Percentiles rank a stretch among this genome's conserved stretches.
These are phyloP conservation scores for Terfezia claveryi DNA, from an alignment of 495 filamentous ascomycete genomes.

Conservation along the genomic window DNA sequence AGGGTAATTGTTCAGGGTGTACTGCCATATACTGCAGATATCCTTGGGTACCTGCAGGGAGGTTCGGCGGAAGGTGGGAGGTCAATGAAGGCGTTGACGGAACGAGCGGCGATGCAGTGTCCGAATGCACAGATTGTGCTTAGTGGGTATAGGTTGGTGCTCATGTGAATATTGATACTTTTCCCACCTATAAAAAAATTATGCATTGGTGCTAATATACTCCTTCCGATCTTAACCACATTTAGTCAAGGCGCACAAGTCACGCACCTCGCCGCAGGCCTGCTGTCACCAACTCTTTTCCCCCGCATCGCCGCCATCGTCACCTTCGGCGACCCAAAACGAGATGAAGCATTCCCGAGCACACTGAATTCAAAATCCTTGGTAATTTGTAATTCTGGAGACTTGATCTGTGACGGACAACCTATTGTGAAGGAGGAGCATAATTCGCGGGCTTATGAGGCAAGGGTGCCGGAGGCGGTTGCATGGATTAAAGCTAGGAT, in stretches of 20 bases:
- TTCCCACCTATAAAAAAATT: neutral
- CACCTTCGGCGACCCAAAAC: slow-evolving; percentile 38
- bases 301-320: slow-evolving; percentile 24
- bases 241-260: slow-evolving; percentile 9
- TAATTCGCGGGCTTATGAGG: neutral
- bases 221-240: neutral
- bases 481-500: neutral
- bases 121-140: slow-evolving; percentile 1
- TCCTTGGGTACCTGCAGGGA: slow-evolving; percentile 1
- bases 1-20: slow-evolving; percentile 7
- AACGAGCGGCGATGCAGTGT: slow-evolving; percentile 2
- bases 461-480: neutral
- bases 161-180: neutral
- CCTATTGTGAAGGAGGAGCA: slow-evolving; percentile 29
- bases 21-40: slow-evolving; percentile 2
- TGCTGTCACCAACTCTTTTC: slow-evolving; percentile 23
- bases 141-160: slow-evolving; percentile 3
- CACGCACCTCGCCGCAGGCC: neutral
- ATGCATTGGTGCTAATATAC: neutral
- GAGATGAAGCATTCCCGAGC: slow-evolving; percentile 23
- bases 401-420: slow-evolving; percentile 35
- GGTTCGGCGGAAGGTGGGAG: neutral
- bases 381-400: slow-evolving; percentile 30
- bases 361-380: slow-evolving; percentile 26
- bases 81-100: slow-evolving; percentile 3